Conservation (phyloP, 2,329 filamentous ascomycete genomes). For the Dactylella cylindrospora region DNA sequence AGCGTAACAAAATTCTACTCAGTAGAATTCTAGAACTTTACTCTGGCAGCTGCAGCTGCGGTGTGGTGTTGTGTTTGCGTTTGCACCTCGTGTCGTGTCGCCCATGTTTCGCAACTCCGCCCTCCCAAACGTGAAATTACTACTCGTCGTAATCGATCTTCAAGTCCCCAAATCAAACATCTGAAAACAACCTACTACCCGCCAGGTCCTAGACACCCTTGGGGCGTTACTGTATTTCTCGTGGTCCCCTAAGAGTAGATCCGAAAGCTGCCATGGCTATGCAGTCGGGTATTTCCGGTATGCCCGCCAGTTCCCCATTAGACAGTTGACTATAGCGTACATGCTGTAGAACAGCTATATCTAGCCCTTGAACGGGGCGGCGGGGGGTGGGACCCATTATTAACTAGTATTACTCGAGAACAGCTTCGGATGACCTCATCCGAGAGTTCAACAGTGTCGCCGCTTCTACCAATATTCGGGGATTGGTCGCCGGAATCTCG, state of each 20-base stretch:
- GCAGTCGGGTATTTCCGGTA: slow-evolving; percentile 26
- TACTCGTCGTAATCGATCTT: not conserved
- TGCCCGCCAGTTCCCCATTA: not conserved
- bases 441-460: slow-evolving; percentile 71
- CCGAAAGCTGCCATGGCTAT: slow-evolving; percentile 3
- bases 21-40: too few relatives aligned
- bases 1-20: too few relatives aligned
- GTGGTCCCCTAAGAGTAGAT: too few relatives aligned
- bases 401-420: slow-evolving; percentile 32
- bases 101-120: not conserved
- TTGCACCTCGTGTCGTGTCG: not conserved
- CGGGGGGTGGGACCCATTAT: not conserved
- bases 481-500: slow-evolving; percentile 70
- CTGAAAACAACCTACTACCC: not conserved
- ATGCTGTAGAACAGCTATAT: slow-evolving; percentile 5
- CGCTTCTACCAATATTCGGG: slow-evolving; percentile 64
- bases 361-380: too few relatives aligned
- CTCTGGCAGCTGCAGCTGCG: too few relatives aligned
- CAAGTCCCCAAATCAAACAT: not conserved
- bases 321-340: not conserved
- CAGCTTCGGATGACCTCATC: slow-evolving; percentile 76
- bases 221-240: not conserved
- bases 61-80: not conserved
- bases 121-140: not conserved
- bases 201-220: not conserved